Conservation (phyloP, 225 moss, liverwort and hornwort genomes). For the Anthoceros angustus region DNA sequence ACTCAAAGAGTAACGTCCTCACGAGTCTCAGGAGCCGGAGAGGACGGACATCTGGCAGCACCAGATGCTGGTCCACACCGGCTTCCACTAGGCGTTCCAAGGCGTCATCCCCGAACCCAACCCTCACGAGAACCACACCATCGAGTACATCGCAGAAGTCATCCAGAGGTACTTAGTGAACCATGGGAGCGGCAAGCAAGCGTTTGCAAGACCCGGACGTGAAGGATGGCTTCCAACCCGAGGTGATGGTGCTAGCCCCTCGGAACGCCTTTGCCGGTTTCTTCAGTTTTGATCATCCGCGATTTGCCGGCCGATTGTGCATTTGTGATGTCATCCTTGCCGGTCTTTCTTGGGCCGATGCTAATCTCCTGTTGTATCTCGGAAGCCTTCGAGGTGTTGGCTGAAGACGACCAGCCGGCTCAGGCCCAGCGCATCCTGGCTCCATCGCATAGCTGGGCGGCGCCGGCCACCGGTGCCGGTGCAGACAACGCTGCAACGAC, state of each 20-base stretch:
- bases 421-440: slow-evolving; percentile 2
- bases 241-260: no score
- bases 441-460: background rate
- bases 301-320: no score
- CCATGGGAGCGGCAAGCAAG: background rate
- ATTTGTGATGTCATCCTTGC: no score
- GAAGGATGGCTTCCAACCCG: no score
- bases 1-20: no score
- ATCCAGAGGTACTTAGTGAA: no score
- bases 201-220: background rate
- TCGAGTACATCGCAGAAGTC: background rate
- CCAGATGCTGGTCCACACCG: slow-evolving; percentile 1
- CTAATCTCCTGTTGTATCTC: no score
- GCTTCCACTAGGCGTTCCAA: background rate
- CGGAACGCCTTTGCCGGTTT: no score
- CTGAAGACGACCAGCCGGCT: background rate
- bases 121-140: background rate
- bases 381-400: background rate
- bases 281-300: no score
- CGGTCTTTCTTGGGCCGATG: no score
- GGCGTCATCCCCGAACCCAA: background rate
- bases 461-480: background rate
- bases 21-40: no score
- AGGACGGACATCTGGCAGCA: background rate
- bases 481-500: background rate